These are phyloP conservation scores for Blastocladiella emersonii DNA, from an alignment of 371 early-diverging fungal genomes.

Conservation along the genomic window DNA sequence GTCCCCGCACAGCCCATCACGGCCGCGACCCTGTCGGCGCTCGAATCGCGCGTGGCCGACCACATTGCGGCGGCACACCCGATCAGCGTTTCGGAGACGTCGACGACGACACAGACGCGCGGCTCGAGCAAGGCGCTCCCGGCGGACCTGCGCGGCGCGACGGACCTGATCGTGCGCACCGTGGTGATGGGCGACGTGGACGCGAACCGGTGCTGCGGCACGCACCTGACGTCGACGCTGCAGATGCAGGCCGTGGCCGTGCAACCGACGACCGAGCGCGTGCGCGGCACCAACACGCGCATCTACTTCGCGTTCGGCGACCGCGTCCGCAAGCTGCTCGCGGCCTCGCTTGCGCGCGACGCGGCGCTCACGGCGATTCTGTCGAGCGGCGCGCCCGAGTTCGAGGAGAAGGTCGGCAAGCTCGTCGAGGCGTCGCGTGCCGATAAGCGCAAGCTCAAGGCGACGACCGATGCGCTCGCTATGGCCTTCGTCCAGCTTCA, in stretches of 20 bases:
- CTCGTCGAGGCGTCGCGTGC: background rate
- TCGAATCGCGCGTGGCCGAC: no score
- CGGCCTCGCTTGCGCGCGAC: background rate
- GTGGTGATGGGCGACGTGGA: slow-evolving; percentile 32
- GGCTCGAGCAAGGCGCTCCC: slow-evolving; percentile 18
- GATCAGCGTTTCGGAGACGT: no score
- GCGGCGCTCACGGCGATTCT: background rate
- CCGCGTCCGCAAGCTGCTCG: slow-evolving; percentile 35
- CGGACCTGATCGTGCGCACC: slow-evolving; percentile 39
- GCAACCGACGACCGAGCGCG: slow-evolving; percentile 39
- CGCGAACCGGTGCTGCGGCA: slow-evolving; percentile 69
- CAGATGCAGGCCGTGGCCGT: slow-evolving; percentile 50
- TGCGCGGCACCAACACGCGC: slow-evolving; percentile 51
- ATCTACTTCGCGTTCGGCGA: slow-evolving; percentile 52
- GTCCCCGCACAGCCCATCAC: no score
- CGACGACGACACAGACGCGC: slow-evolving; percentile 10
- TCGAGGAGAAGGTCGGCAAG: background rate
- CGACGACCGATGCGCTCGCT: background rate
- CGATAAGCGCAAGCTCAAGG: background rate
- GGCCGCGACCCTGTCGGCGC: no score
- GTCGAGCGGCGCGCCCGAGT: background rate
- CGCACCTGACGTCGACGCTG: slow-evolving; percentile 43
- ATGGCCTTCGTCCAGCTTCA: background rate
- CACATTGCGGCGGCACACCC: no score
- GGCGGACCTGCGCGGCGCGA: slow-evolving; percentile 24